Evolutionary conservation across 257 asterid species (phyloP), one percentile per base, ranked within the genome.

Genomic region (Solanum dulcamara): DNA sequence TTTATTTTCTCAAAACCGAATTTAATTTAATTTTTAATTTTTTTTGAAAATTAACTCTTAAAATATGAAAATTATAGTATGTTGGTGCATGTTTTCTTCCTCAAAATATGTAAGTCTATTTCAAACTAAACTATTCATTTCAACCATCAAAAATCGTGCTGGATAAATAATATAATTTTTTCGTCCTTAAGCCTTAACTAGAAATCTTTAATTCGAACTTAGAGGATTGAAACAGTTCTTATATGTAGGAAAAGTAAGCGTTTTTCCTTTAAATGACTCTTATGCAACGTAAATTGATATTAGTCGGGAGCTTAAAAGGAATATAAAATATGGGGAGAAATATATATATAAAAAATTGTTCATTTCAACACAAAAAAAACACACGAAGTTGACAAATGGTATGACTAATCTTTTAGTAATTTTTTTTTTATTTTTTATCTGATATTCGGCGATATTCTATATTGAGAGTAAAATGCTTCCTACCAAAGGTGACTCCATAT

Each of bases 101-200:
- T n/a, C n/a, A n/a, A 18, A 60, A n/a, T 10, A 57, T n/a, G 3
- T 57, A n/a, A 6, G 14, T 57, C 5, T 10, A 57, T n/a, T 57
- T n/a, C 9, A n/a, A 57, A 57, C 5, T 7, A 33, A 68, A 8
- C 0, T 70, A 35, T 35, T 66, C 22, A 10, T 32, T 64, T 66
- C 0, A 0, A 32, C 8, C 0, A 15, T 30, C 0, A 5, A 5
- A 0, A 0, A 26, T 26, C 26, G 4, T 13, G 38, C 8, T 64
- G 0, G 18, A n/a, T n/a, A n/a, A 28, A 14, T 14, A 1, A 64
- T 64, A 28, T 6, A 1, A 28, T 14, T 0, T 30, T 0, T 28
- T 30, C 18, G 2, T 14, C 0, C 1, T 62, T 28, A 0, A 62
- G n/a, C n/a, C n/a, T 6, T 62, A 64, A 2, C n/a, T n/a, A n/a